Evolutionary conservation across 1,139 yeast genomes (phyloP), one percentile per base, ranked within the genome.

Genomic region (Nakaseomyces sp.): DNA sequence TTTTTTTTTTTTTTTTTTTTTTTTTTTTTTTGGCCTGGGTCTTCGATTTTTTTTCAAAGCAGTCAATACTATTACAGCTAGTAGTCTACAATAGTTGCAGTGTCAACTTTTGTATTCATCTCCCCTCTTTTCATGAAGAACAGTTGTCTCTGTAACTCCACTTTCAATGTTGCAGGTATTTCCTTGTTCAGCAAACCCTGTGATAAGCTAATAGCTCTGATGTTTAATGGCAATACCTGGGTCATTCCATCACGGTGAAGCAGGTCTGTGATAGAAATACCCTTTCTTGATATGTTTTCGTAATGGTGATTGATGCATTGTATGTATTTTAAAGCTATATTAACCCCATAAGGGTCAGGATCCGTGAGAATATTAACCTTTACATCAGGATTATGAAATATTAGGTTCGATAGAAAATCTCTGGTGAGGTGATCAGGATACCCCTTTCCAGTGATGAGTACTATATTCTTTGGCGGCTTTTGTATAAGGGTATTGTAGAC

Each of bases 311-410:
- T 16, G 12, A 30, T 5, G 19, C 18, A 5, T 12, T 45, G 40
- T 43, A 50, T 43, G 43, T 64, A 62, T 38, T 58, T 60, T 13
- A 52, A 36, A 3, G 61, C 58, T 18, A 65, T 65, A 39, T 60
- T 57, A 9, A 62, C 49, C 0, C 69, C 69, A 44, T 64, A 52
- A 0, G 68, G 67, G 44, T 65, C 69, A n/a, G 66, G 58, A 45
- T 65, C 69, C 4, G 60, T 60, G 44, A 54, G 50, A 6, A 60
- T 43, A 15, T 5, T 9, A 13, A 48, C 43, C 48, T 50, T 50
- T 20, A 35, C 18, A 3, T 13, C 13, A 18, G 22, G 19, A 24
- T 44, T 22, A 19, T 33, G 16, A 3, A 31, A 12, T 41, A 47
- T 48, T 39, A 61, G 40, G 35, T 44, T 45, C 25, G 52, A 39